Evolutionary conservation across 179 eudicot species (phyloP), one percentile per base, ranked within the genome.

Genomic region (Patellifolia procumbens): DNA sequence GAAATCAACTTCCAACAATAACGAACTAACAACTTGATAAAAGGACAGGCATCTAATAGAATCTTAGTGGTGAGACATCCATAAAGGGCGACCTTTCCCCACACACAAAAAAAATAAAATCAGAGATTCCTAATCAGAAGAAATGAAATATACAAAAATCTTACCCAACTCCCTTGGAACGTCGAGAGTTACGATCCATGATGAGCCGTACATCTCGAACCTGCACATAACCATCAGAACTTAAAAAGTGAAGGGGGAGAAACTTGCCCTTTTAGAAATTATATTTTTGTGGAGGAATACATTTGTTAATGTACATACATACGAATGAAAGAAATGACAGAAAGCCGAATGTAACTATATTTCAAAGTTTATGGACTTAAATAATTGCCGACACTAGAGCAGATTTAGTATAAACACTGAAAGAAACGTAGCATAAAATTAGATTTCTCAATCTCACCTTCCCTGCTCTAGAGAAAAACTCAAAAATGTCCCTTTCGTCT

Each of bases 181-280:
- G 96, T 76, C 93, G 86, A 58, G 98, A 87, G 72, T 85, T 94
- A 48, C 97, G 89, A 79, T 94, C 97, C 97, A 89, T 90, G 55
- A 92, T 90, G 70, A 94, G 92, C 53, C 92, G 91, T 43, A 94
- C 98, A 88, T 94, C 97, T 78, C 97, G 86, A 68, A 94, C 98
- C 98, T 94, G 75, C 53, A 85, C 12, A 64, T 42, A 48, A 42
- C 52, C 15, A 39, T 20, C 58, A 26, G 7, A 79, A 32, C 19
- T 53, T 2, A 81, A 19, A 52, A 51, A 69, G 0, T 51, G 15
- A n/a, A 42, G 32, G 17, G 15, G 52, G 8, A 5, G 39, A 13
- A 46, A 16, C 43, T 32, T 17, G 9, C 9, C 45, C 45, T 5
- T 39, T 6, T 11, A 39, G 7, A 39, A 39, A 39, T n/a, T 37